These are phyloP conservation scores for Aspergillus fischeri DNA, from an alignment of 2,329 filamentous ascomycete species.

Conservation along the genomic window DNA sequence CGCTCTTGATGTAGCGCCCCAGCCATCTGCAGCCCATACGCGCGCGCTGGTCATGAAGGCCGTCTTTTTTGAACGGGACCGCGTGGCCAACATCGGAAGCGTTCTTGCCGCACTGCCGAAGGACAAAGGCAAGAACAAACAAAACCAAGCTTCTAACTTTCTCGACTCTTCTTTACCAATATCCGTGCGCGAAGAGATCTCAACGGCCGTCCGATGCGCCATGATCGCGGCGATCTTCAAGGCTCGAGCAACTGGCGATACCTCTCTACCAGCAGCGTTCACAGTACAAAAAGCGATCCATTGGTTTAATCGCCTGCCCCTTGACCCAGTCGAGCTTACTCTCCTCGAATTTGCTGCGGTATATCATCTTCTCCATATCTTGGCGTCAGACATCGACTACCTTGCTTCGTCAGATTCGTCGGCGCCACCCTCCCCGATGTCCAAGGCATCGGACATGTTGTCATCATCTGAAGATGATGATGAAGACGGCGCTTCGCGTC, in stretches of 20 bases:
- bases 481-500: slow-evolving; percentile 7
- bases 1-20: slow-evolving; percentile 70
- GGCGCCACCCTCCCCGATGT: slow-evolving; percentile 22
- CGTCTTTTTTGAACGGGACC: slow-evolving; percentile 52
- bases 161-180: slow-evolving; percentile 52
- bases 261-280: slow-evolving; percentile 31
- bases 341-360: slow-evolving; percentile 40
- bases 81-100: slow-evolving; percentile 48
- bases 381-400: slow-evolving; percentile 39
- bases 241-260: slow-evolving; percentile 29
- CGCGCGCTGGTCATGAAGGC: slow-evolving; percentile 57
- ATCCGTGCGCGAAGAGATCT: slow-evolving; percentile 50
- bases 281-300: slow-evolving; percentile 38
- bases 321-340: slow-evolving; percentile 42
- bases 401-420: slow-evolving; percentile 32
- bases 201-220: slow-evolving; percentile 55
- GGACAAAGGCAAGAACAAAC: slow-evolving; percentile 26
- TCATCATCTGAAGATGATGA: slow-evolving; percentile 19
- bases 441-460: slow-evolving; percentile 15
- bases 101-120: slow-evolving; percentile 52
- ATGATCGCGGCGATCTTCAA: slow-evolving; percentile 54
- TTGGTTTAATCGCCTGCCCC: slow-evolving; percentile 40
- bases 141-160: slow-evolving; percentile 39
- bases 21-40: slow-evolving; percentile 66
- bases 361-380: slow-evolving; percentile 39